Evolutionary conservation across 257 asterid genomes (phyloP), one percentile per base, ranked within the genome.

Genomic region (Nicotiana attenuata): DNA sequence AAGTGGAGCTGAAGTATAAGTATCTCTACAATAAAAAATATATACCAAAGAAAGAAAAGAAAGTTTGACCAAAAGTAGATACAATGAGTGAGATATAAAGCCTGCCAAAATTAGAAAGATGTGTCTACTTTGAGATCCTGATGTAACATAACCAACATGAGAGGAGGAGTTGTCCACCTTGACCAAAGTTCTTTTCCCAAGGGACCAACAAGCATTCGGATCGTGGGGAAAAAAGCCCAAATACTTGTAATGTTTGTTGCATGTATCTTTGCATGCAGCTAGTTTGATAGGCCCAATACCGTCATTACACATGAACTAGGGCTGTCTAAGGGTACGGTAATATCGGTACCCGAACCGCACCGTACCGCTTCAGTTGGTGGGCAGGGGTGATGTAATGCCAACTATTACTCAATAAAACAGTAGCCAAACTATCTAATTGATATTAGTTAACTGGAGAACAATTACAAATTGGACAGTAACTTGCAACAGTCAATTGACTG

Each of bases 151-250:
- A 20, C 84, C 88, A 5, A 83, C 64, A 38, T 83, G 86, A 17
- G 85, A 71, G 13, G 10, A 5, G 77, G 77, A 45, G 64, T 83
- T 84, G 10, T 83, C 73, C n/a, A 82, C 84, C 77, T 83, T 82
- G n/a, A 78, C 78, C 79, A 85, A 63, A 61, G 84, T 82, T 19
- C 85, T 85, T 41, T 85, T 75, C 69, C 75, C 84, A 88, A 47
- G 87, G 78, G 60, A 82, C 92, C 81, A 87, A 19, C 82, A 85
- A 73, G 35, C 88, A 88, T 41, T 41, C 83, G 1, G 28, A 31
- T 78, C 81, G 47, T 10, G 84, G 85, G 38, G 47, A 2, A 41
- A 86, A 47, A 88, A 80, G 68, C 92, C 90, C 90, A 83, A 73
- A 16, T 88, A 87, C 52, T 82, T 87, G 76, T 91, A 87, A 68